phyloP scores from a whole-genome alignment of 257 asterid genomes.

The Henckelia pumila region DNA sequence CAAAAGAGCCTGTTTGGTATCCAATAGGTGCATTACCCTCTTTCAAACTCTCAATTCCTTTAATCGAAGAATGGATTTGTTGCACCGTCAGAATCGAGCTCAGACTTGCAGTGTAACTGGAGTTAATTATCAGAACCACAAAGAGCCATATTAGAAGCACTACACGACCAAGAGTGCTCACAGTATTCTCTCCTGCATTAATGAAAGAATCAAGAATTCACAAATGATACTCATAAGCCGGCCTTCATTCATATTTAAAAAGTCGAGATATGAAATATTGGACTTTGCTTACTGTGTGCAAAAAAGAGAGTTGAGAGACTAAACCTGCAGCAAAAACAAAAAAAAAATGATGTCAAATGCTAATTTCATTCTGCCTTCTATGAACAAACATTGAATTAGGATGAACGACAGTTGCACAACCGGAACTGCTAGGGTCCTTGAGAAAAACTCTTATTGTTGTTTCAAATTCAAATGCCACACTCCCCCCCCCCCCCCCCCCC shows the following conservation, averaged over 20 bases:
- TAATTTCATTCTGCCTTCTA: too few species aligned
- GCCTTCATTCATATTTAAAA: background rate
- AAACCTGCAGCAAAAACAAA: slow-evolving; percentile 40
- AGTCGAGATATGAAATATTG: background rate
- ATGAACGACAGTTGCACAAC: too few species aligned
- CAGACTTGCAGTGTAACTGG: slow-evolving; percentile 63
- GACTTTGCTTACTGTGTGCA: slow-evolving; percentile 46
- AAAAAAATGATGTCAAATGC: slow-evolving; percentile 11
- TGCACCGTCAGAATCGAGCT: slow-evolving; percentile 68
- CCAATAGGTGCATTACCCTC: slow-evolving; percentile 49
- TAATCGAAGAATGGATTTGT: slow-evolving; percentile 56
- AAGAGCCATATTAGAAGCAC: slow-evolving; percentile 65
- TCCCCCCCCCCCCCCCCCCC: too few species aligned
- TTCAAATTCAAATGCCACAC: too few species aligned
- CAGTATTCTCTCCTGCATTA: slow-evolving; percentile 50
- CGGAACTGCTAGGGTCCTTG: too few species aligned
- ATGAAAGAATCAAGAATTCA: slow-evolving; percentile 12
- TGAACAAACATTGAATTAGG: too few species aligned
- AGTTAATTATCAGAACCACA: slow-evolving; percentile 61
- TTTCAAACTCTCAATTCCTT: slow-evolving; percentile 53
- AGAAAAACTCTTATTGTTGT: too few species aligned
- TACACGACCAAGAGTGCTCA: slow-evolving; percentile 53
- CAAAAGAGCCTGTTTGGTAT: slow-evolving; percentile 53
- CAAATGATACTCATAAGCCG: background rate
- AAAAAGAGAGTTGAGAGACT: slow-evolving; percentile 62